Conservation (phyloP, 345 rosid genomes). For the Heritiera fomes region DNA sequence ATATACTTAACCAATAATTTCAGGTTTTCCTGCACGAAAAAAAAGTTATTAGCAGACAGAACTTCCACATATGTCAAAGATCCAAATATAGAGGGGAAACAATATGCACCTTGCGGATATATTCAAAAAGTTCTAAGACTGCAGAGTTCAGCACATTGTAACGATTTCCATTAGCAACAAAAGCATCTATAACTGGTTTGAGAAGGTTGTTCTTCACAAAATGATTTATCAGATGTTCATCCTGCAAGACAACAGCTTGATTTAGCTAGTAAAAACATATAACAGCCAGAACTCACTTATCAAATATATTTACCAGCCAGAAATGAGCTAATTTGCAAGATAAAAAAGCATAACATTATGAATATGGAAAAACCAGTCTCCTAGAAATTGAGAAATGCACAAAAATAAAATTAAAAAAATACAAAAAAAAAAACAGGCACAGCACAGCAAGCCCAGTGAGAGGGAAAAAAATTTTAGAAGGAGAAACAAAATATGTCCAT, state of each 20-base stretch:
- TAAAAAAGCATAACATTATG: not conserved
- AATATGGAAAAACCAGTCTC: not conserved
- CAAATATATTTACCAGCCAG: not conserved
- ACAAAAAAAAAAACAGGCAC: not conserved
- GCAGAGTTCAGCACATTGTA: slow-evolving; percentile 92
- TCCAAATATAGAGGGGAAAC: slow-evolving; percentile 18
- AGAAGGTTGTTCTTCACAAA: slow-evolving; percentile 83
- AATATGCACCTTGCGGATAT: slow-evolving; percentile 74
- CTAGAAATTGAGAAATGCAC: not conserved
- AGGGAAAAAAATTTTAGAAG: not conserved
- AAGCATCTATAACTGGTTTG: slow-evolving; percentile 83
- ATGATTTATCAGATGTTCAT: slow-evolving; percentile 79
- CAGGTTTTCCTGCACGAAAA: slow-evolving; percentile 69
- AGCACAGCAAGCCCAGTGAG: not conserved
- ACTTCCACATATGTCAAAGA: slow-evolving; percentile 18
- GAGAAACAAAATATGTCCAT: not conserved
- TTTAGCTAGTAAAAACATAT: not conserved
- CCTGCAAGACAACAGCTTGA: slow-evolving; percentile 51
- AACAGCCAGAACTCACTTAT: not conserved
- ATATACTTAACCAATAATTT: slow-evolving; percentile 71
- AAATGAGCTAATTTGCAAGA: not conserved
- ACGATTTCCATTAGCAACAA: slow-evolving; percentile 82
- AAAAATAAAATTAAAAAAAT: not conserved
- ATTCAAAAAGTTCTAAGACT: slow-evolving; percentile 88
- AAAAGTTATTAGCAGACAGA: slow-evolving; percentile 21